Evolutionary conservation across 306 rosid genomes (phyloP).

Genomic region (Castanea sativa): DNA sequence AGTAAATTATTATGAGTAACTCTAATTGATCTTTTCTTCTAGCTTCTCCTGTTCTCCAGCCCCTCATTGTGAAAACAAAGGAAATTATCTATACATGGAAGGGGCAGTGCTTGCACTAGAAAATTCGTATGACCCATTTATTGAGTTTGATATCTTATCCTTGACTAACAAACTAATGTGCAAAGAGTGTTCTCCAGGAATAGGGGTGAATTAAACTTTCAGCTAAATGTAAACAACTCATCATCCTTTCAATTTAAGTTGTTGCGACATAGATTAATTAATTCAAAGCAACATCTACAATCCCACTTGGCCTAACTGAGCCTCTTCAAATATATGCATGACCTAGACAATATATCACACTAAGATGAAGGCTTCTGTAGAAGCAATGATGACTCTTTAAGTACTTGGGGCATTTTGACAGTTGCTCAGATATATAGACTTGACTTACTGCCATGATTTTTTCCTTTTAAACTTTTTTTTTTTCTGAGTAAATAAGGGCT

Average conservation of each 20-base stretch:
- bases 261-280: background rate
- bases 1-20: slow-evolving; percentile 2
- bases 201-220: background rate
- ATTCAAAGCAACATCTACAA: background rate
- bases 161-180: background rate
- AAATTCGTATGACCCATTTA: background rate
- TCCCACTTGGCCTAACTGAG: background rate
- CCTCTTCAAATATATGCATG: background rate
- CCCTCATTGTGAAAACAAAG: background rate
- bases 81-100: background rate
- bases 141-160: background rate
- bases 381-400: background rate
- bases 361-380: background rate
- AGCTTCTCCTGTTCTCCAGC: background rate
- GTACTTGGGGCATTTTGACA: background rate
- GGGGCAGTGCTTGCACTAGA: background rate
- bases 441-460: background rate
- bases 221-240: background rate
- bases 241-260: background rate
- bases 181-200: background rate
- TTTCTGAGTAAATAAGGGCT: no score
- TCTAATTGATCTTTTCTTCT: background rate
- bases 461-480: background rate
- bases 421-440: background rate
- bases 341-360: background rate